Evolutionary conservation across 164 flowering plant species (phyloP), one percentile per base, ranked within the genome.

Genomic region (Hamamelis virginiana): DNA sequence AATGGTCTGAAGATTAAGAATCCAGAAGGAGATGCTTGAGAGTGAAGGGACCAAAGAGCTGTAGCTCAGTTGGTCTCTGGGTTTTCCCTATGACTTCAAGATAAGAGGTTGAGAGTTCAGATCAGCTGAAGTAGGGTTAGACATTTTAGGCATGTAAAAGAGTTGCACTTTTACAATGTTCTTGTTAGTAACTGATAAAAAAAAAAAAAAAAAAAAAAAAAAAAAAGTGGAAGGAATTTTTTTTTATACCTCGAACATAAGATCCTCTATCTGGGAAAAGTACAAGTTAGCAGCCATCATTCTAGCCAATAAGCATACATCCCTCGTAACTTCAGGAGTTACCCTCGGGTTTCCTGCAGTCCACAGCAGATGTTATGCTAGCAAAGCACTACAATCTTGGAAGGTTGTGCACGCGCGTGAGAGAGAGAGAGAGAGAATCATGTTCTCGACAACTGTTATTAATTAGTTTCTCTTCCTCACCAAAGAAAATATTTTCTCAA

Each of bases 261-360:
- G 89, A 69, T 93, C 94, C 78, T 93, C 98, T 23, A 96, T 93
- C 79, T 93, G 98, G 38, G 98, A 89, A 77, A 82, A 93, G 79
- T 96, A 90, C 72, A 96, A 72, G 75, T 96, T 96, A 59, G 92
- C 90, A 75, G 98, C 99, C 99, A 96, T 96, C 99, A 96, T 85
- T 81, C 99, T 85, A 68, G 98, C 98, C 83, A 96, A 74, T 38
- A 96, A 76, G 83, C 99, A 96, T 15, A 96, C 99, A 80, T 96
- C 98, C 74, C 99, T 87, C 16, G 99, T 96, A 46, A 96, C 99
- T 77, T 96, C 99, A 44, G 98, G 99, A 67, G 97, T 96, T 27
- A 96, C 98, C 80, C 98, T 85, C 25, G 98, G 99, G 73, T 96
- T 96, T 59, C 98, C 99, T 96, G 80, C 76, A 83, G 2, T 63